These are phyloP conservation scores for Alternaria solani DNA, from an alignment of 2,329 filamentous ascomycete genomes.

Conservation along the genomic window DNA sequence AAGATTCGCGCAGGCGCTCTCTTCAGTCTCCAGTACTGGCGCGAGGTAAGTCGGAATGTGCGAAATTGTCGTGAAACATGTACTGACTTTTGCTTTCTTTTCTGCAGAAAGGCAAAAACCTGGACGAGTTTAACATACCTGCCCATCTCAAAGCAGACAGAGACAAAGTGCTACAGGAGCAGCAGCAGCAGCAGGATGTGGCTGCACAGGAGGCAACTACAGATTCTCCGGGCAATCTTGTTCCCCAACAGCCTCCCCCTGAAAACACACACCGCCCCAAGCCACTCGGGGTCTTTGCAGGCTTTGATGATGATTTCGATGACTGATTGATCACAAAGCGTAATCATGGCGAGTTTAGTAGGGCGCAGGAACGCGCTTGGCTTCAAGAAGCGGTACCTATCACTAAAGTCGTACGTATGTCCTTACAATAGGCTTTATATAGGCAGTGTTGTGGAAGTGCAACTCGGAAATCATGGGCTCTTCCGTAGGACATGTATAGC, in stretches of 20 bases:
- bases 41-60: conserved; percentile 13
- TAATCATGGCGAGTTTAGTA: neutral
- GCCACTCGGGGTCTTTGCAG: conserved; percentile 11
- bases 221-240: neutral
- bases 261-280: conserved; percentile 5
- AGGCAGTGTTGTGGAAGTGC: neutral
- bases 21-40: conserved; percentile 35
- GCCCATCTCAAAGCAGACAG: conserved; percentile 32
- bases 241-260: conserved; percentile 3
- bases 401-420: neutral
- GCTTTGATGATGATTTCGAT: conserved; percentile 11
- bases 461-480: neutral
- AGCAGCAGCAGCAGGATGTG: neutral
- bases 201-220: neutral
- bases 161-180: conserved; percentile 9
- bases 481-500: neutral
- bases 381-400: neutral
- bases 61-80: neutral
- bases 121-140: conserved; percentile 33
- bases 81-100: neutral
- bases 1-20: conserved; percentile 74
- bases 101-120: conserved; percentile 22
- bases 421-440: neutral
- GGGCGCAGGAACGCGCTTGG: neutral
- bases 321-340: neutral